These are phyloP conservation scores for Daldinia caldariorum DNA, from an alignment of 495 filamentous ascomycete genomes.

Conservation along the genomic window DNA sequence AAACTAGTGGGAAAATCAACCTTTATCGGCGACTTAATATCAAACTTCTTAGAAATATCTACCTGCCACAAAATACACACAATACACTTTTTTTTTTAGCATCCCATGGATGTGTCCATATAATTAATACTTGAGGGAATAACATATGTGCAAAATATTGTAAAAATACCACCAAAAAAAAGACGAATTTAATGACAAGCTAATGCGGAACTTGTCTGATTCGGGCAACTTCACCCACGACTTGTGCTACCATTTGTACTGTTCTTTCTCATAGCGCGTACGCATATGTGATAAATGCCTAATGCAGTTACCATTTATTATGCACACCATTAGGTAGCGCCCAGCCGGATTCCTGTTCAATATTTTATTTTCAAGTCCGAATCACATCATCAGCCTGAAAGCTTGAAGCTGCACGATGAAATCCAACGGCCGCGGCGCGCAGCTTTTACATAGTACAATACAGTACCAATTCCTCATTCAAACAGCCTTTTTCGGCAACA, in stretches of 20 bases:
- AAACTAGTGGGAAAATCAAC: conserved; percentile 14
- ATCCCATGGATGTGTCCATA: neutral
- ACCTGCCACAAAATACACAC: neutral
- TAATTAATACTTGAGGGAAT: conserved; percentile 8
- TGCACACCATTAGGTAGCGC: conserved; percentile 11
- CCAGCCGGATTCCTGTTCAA: conserved; percentile 28
- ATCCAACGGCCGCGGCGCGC: conserved; percentile 24
- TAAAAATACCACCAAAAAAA: conserved; percentile 12
- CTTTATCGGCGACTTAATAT: conserved; percentile 21
- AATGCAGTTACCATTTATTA: conserved; percentile 5
- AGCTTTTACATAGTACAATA: conserved; percentile 19
- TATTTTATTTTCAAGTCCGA: conserved; percentile 33
- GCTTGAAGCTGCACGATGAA: conserved; percentile 21
- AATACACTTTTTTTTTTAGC: too few species aligned
- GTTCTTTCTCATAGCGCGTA: conserved; percentile 8
- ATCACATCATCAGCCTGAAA: conserved; percentile 34
- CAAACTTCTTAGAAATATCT: conserved; percentile 4
- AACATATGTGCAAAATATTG: conserved; percentile 7
- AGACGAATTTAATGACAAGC: conserved; percentile 20
- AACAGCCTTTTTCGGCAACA: conserved; percentile 16
- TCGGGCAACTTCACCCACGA: conserved; percentile 39
- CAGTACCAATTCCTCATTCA: conserved; percentile 23
- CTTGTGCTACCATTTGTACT: conserved; percentile 22
- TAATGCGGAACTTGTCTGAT: conserved; percentile 33
- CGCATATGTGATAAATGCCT: conserved; percentile 8